Percentiles rank a stretch among this genome's conserved stretches.
phyloP scores from a whole-genome alignment of 192 early-diverging fungal genomes.

The Endogone sp. region DNA sequence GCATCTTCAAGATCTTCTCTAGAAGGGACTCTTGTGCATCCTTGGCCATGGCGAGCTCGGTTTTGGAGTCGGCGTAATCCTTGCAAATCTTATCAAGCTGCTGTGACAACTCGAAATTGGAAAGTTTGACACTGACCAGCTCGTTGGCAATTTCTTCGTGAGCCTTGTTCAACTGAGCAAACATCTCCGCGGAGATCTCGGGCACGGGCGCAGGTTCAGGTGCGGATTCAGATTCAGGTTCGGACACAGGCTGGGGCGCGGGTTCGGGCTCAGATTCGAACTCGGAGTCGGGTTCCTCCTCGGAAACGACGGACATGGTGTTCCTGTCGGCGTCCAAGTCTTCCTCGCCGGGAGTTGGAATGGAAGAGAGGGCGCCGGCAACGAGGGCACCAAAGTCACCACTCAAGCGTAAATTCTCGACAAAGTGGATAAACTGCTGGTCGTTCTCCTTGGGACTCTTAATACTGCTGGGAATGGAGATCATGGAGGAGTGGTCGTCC shows the following conservation, averaged over 20 bases:
- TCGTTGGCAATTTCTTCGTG: conserved; percentile 23
- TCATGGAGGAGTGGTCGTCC: neutral
- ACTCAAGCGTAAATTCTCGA: conserved; percentile 14
- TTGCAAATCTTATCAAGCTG: conserved; percentile 23
- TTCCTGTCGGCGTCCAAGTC: neutral
- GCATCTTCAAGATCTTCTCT: conserved; percentile 25
- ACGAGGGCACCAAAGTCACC: conserved; percentile 30
- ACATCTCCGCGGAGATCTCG: too few species aligned
- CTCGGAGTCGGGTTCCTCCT: neutral
- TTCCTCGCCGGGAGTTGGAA: neutral
- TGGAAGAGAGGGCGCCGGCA: conserved; percentile 25
- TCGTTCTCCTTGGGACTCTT: conserved; percentile 15
- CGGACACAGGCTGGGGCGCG: neutral
- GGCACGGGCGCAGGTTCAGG: neutral
- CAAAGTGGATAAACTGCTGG: conserved; percentile 21
- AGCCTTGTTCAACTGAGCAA: neutral
- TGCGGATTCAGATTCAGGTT: neutral
- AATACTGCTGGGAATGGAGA: neutral
- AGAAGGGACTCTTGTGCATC: conserved; percentile 18
- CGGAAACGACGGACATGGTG: neutral
- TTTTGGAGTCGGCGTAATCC: conserved; percentile 18
- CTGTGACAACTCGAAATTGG: conserved; percentile 38
- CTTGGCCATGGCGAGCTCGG: conserved; percentile 12
- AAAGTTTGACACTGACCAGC: conserved; percentile 28
- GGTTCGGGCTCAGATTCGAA: neutral